Evolutionary conservation across 1,284 basidiomycete genomes (phyloP), one percentile per base, ranked within the genome.

Genomic region (Tylopilus sp.): DNA sequence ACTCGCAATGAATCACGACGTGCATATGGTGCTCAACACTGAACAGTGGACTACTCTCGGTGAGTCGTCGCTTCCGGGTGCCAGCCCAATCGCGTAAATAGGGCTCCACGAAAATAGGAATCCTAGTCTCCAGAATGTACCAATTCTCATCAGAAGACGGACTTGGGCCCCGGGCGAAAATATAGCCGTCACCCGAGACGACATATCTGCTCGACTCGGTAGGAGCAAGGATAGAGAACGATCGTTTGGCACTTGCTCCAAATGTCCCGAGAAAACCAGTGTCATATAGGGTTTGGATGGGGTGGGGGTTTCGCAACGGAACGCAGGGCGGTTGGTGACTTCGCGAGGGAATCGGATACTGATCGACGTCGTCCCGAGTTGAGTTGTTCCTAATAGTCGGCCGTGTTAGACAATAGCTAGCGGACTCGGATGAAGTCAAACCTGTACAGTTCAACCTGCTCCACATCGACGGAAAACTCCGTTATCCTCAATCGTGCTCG

Each of bases 371-470:
- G n/a, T 71, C 65, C 17, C 63, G 48, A 9, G 72, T 69, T 17
- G 71, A 65, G 12, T 65, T 59, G 24, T 66, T 65, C 55, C 83
- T 84, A 56, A 17, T 50, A 3, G 21, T n/a, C 3, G 6, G 44
- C 1, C 17, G 7, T 43, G 42, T 56, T 21, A 66, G 57, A 30
- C 20, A 41, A 28, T 17, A 29, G 26, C 17, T 44, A 12, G 17
- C n/a, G 8, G 46, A n/a, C 14, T 46, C 37, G 44, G 20, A 51
- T 45, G 30, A 30, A 50, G 26, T 64, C 77, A 47, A 58, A 88
- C 86, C 82, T 75, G 65, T 77, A 83, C 48, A 74, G 73, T 59
- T 90, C 88, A 31, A 70, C 67, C 56, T 90, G 88, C 40, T 77
- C 64, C 15, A 87, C 56, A 44, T 81, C 73, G 5, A 83, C 63